Evolutionary conservation across 2,329 filamentous ascomycete genomes (phyloP), one percentile per base, ranked within the genome.

Genomic region (Trichocomaceae sp.): DNA sequence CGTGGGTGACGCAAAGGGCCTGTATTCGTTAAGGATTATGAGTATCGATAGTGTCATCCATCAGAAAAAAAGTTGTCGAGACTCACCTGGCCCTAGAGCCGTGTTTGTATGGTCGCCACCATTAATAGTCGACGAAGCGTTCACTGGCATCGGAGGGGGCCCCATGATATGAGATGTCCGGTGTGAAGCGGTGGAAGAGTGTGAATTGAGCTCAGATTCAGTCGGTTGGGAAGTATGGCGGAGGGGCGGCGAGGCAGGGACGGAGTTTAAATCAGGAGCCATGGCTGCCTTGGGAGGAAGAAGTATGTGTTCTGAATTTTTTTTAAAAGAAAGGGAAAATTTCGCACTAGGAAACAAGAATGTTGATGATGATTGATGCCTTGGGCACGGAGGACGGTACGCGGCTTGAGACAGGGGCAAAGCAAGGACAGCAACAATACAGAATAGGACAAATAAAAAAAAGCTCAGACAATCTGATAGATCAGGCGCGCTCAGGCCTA

Each of bases 1-100:
- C 89, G 82, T 5, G 92, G 91, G 69, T 96, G 91, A 59, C 92
- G 83, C 63, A 95, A 74, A 3, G 92, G 91, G 0, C 87, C 88
- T 54, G 13, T 29, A 47, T 37, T 52, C 41, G 13, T 47, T 7
- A 15, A 45, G n/a, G 19, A 50, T 12, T n/a, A 39, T 31, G 23
- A 35, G 10, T 47, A 50, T 45, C 23, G 15, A 35, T 29, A 35
- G n/a, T 20, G 20, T 15, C 22, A 35, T 23, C 8, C 10, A 23
- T 35, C 41, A 17, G n/a, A n/a, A 47, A 3, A 15, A 22, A 17
- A 13, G 20, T 8, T 33, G 5, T 9, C 10, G 15, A 39, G 19
- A 19, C 66, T 57, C 64, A 76, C 74, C 74, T 54, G 74, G 72
- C 26, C 71, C 70, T 47, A 66, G 62, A 35, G 69, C 70, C 29